Conservation (phyloP, 1,284 basidiomycete genomes). For the Fomes fomentarius region DNA sequence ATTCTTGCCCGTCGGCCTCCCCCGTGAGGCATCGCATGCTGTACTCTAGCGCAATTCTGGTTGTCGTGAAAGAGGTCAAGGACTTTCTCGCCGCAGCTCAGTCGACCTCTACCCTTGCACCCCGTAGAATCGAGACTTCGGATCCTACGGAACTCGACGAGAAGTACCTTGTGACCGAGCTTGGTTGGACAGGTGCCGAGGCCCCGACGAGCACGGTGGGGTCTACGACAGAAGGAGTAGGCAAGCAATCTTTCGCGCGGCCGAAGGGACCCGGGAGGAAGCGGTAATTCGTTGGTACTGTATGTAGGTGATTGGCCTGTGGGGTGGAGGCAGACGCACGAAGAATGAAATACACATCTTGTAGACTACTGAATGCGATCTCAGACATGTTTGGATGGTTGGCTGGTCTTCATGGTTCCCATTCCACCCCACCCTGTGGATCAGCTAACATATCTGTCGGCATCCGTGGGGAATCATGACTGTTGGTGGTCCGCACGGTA, state of each 20-base stretch:
- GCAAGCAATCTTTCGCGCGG: conserved; percentile 56
- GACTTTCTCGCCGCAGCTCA: conserved; percentile 47
- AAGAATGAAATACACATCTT: neutral
- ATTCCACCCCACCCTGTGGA: too few relatives aligned
- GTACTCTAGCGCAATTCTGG: conserved; percentile 72
- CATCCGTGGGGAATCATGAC: too few relatives aligned
- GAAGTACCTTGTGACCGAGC: conserved; percentile 58
- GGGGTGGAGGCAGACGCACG: too few relatives aligned
- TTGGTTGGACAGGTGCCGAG: conserved; percentile 37
- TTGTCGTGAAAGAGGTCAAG: conserved; percentile 61
- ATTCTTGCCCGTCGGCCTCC: conserved; percentile 81
- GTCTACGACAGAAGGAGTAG: conserved; percentile 22
- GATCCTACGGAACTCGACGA: conserved; percentile 77
- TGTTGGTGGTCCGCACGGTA: too few relatives aligned
- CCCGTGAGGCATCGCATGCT: conserved; percentile 87
- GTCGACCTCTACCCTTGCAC: conserved; percentile 44
- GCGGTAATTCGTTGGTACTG: conserved; percentile 35
- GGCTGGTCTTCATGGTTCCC: too few relatives aligned
- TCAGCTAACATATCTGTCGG: too few relatives aligned
- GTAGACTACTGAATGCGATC: too few relatives aligned
- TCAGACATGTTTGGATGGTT: too few relatives aligned
- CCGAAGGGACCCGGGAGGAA: conserved; percentile 60
- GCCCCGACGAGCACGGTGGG: conserved; percentile 6
- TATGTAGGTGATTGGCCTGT: too few relatives aligned
- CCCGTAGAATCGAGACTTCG: conserved; percentile 80